Base-by-base conservation (phyloP, 2,329 filamentous ascomycete species). In the Hypoxylon sp. region DNA sequence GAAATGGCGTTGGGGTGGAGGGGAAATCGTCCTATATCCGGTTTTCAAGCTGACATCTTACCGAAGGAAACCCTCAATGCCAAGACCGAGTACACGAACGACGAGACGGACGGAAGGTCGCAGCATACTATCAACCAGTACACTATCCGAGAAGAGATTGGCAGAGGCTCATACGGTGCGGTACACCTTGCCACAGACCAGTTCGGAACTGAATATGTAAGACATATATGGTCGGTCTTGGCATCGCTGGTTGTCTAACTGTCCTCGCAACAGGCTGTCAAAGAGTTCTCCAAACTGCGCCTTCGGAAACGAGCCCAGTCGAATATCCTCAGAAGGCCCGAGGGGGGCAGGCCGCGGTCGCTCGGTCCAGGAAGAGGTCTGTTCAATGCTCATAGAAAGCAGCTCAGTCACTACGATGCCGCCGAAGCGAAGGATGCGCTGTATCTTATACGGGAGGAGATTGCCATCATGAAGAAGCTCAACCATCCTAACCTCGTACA, bases 401-500 rank as follows among this genome's bases (percentile, higher is more conserved):
- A 74, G 55, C 73, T 79, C 22, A 73, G 75, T 24, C 72, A 74
- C 30, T 78, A 83, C 60, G 81, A 85, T 64, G 80, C 82, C 47
- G 84, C 85, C 44, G 89, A 91, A 74, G 90, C 89, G 70, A 81
- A 82, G 24, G 87, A 89, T 72, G 87, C 94, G 0, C 82, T 98
- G 11, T 91, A 91, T 73, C 82, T 98, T 62, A 98, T 99, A 76
- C 91, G 93, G 64, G 92, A 97, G 77, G 95, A 99, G 78, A 95
- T 98, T 72, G 95, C 95, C 61, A 96, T 98, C 75, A 98, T 99
- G 94, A 99, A 98, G 83, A 98, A 98, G 79, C 85, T 98, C 48
- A 89, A 97, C 74, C 95, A 99, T 74, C 90, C 89, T 26, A 99
- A 98, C 74, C 82, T 99, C n/a, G 94, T 98, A 13, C 89, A 91